Evolutionary conservation across 1,284 basidiomycete species (phyloP).

Genomic region (Naganishia sp.): DNA sequence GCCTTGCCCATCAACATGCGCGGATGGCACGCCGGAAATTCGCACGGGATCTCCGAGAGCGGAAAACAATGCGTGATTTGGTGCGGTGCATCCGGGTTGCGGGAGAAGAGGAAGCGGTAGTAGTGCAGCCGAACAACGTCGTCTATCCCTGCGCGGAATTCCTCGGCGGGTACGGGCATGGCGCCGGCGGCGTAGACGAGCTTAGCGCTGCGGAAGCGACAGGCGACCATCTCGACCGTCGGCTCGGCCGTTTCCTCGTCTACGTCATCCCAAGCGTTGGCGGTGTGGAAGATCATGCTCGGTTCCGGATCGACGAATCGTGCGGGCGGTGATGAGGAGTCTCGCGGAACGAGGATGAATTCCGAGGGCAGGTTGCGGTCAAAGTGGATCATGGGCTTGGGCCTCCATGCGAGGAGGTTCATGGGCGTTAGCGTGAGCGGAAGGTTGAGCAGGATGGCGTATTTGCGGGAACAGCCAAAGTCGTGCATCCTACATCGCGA

Average conservation of each 20-base stretch:
- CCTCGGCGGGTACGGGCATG: conserved; percentile 49
- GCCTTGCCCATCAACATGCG: conserved; percentile 50
- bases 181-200: conserved; percentile 58
- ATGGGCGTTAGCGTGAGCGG: conserved; percentile 57
- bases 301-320: conserved; percentile 54
- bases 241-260: conserved; percentile 28
- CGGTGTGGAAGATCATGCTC: conserved; percentile 58
- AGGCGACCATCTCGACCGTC: conserved; percentile 55
- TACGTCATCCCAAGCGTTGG: conserved; percentile 56
- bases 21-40: conserved; percentile 55
- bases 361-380: conserved; percentile 52
- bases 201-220: conserved; percentile 56
- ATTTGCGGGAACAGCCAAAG: conserved; percentile 55
- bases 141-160: conserved; percentile 40
- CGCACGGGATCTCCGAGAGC: conserved; percentile 57
- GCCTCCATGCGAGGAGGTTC: conserved; percentile 52
- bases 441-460: conserved; percentile 57
- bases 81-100: conserved; percentile 28
- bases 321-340: conserved; percentile 39
- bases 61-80: conserved; percentile 54
- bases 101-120: conserved; percentile 50
- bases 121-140: conserved; percentile 57
- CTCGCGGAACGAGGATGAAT: conserved; percentile 56
- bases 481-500: conserved; percentile 57
- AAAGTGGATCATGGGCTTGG: conserved; percentile 56